phyloP scores from a whole-genome alignment of 306 rosid genomes.

The Biancaea sappan region DNA sequence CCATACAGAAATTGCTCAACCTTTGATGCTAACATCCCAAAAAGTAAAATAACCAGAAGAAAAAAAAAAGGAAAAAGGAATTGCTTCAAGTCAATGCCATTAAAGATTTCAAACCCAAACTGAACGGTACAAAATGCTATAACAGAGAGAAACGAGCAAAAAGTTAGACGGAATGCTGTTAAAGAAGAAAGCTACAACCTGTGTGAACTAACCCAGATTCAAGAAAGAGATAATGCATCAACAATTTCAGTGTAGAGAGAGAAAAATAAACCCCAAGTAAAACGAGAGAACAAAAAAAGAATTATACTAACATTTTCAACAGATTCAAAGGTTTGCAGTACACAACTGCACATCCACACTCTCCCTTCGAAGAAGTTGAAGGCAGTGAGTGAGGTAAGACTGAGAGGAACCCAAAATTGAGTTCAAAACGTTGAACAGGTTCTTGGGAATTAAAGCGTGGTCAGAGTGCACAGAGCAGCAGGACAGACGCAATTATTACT shows the following conservation, averaged over 20 bases:
- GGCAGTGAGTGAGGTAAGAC: not conserved
- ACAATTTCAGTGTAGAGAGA: not conserved
- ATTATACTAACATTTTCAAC: slow-evolving; percentile 43
- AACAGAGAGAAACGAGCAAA: not conserved
- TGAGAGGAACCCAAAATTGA: slow-evolving; percentile 17
- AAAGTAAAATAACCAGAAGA: slow-evolving; percentile 13
- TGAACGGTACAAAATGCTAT: slow-evolving; percentile 33
- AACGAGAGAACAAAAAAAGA: not conserved
- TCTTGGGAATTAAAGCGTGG: slow-evolving; percentile 46
- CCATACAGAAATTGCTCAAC: slow-evolving; percentile 41
- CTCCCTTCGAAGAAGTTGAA: slow-evolving; percentile 24
- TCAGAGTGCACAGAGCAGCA: slow-evolving; percentile 37
- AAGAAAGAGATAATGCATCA: slow-evolving; percentile 27
- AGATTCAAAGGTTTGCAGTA: not conserved
- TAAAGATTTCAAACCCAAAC: slow-evolving; percentile 35
- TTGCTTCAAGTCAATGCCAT: slow-evolving; percentile 41
- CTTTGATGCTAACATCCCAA: slow-evolving; percentile 35
- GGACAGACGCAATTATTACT: slow-evolving; percentile 45
- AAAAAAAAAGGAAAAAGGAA: not conserved
- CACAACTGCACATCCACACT: not conserved
- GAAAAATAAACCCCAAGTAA: not conserved
- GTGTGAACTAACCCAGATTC: not conserved
- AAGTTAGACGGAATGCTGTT: not conserved
- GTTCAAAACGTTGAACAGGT: slow-evolving; percentile 39
- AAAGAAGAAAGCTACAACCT: slow-evolving; percentile 25